Conservation (phyloP, 352 stramenopile genomes). For the Globisporangium emineosum region DNA sequence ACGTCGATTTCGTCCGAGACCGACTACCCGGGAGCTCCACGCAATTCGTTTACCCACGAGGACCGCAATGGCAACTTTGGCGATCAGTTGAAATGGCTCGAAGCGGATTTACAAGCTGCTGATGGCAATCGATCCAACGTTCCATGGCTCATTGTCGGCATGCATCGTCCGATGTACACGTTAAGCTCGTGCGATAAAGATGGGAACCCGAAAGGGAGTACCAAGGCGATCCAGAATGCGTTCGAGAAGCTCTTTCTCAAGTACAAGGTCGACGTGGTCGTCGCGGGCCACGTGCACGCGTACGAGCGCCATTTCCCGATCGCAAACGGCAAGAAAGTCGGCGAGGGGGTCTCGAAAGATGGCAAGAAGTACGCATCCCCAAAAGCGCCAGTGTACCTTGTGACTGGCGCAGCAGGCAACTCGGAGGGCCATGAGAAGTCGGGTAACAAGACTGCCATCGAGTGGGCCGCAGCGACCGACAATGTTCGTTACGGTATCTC, state of each 20-base stretch:
- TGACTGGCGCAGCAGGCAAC: constrained; percentile 61
- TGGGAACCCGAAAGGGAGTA: constrained; percentile 20
- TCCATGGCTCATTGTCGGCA: constrained; percentile 51
- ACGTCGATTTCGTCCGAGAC: constrained; percentile 84
- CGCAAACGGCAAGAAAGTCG: constrained; percentile 33
- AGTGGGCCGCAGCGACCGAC: constrained; percentile 44
- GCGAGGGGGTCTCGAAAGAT: constrained; percentile 46
- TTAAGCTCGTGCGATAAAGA: constrained; percentile 17
- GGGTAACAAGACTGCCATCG: constrained; percentile 15
- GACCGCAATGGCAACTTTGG: constrained; percentile 41
- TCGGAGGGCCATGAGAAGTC: constrained; percentile 34
- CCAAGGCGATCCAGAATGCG: constrained; percentile 38
- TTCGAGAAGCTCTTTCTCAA: constrained; percentile 86
- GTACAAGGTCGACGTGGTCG: constrained; percentile 84
- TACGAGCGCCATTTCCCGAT: constrained; percentile 81
- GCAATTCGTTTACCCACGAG: constrained; percentile 28
- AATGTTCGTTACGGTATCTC: constrained; percentile 51
- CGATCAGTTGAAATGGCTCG: constrained; percentile 52
- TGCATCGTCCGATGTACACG: constrained; percentile 47
- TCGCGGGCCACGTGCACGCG: constrained; percentile 83
- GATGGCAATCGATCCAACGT: constrained; percentile 37
- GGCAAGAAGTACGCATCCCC: constrained; percentile 56
- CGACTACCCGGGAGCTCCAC: constrained; percentile 40
- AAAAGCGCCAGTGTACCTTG: constrained; percentile 59
- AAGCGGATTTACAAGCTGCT: constrained; percentile 43